Conservation (phyloP, 495 filamentous ascomycete species). For the Friedmanniomyces simplex region DNA sequence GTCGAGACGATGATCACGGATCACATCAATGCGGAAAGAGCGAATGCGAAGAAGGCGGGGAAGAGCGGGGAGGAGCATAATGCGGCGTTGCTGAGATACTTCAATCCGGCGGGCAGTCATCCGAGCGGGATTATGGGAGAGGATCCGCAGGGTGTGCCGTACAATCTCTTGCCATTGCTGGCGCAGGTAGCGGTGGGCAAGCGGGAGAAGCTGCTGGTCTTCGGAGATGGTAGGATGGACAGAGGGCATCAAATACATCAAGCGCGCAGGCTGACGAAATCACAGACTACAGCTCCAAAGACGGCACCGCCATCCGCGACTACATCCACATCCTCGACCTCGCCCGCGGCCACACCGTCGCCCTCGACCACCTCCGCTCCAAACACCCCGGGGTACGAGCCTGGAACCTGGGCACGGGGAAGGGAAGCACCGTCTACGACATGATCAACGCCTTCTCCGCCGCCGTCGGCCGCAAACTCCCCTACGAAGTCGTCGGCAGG, state of each 20-base stretch:
- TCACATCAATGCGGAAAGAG: constrained; percentile 75
- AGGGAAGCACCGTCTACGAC: constrained; percentile 89
- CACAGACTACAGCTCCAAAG: constrained; percentile 74
- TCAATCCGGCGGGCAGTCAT: constrained; percentile 93
- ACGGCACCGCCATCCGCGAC: constrained; percentile 65
- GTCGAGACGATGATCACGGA: constrained; percentile 89
- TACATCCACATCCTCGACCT: constrained; percentile 83
- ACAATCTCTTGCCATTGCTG: constrained; percentile 87
- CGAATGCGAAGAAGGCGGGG: constrained; percentile 68
- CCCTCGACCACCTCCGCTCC: constrained; percentile 81
- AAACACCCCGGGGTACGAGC: constrained; percentile 86
- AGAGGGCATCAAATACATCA: no score
- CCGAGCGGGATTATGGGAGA: constrained; percentile 97
- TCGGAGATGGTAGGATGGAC: constrained; percentile 66
- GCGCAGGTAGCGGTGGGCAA: constrained; percentile 97
- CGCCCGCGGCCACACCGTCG: constrained; percentile 77
- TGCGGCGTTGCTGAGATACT: constrained; percentile 86
- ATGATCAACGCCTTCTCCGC: constrained; percentile 91
- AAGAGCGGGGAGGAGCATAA: constrained; percentile 78
- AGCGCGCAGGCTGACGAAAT: background rate
- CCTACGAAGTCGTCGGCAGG: constrained; percentile 76
- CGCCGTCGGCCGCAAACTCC: constrained; percentile 72
- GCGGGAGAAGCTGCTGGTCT: constrained; percentile 87
- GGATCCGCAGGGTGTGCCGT: constrained; percentile 90
- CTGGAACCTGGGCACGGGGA: constrained; percentile 94